Evolutionary conservation across 306 rosid species (phyloP), one percentile per base, ranked within the genome.

Genomic region (Casuarina glauca): DNA sequence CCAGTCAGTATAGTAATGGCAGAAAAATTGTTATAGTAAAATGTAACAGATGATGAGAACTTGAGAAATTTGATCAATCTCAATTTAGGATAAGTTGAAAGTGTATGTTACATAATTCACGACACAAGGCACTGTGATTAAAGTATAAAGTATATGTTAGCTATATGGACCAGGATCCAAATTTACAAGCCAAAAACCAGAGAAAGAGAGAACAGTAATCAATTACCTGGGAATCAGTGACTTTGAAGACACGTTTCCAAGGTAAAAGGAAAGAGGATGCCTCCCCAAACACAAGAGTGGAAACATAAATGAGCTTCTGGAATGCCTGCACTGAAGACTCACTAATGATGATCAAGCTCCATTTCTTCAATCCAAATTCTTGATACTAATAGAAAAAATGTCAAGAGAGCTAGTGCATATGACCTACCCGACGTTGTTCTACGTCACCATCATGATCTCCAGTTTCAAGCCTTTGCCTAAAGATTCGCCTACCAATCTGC

Each of bases 271-370:
- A 96, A 73, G 96, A 78, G 11, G 99, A 90, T 20, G 99, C 99
- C n/a, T 96, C 97, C 48, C 98, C 97, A 77, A 96, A 96, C 77
- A 93, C 97, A 79, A 91, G 90, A 76, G 94, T 93, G 9, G 99
- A 96, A 74, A 96, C 94, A 82, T 93, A 96, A 69, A 96, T 90
- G 90, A 96, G 84, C 92, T 96, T 96, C 87, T 96, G 98, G 84
- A 96, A 96, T 35, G 97, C 99, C 99, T 96, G 99, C 98, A 91
- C 99, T 93, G 93, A 89, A 88, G 91, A 87, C 72, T 69, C 91
- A 76, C 79, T 78, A 76, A 81, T 73, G 83, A 85, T 87, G 97
- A 89, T 91, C 97, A 96, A 91, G 96, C 88, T 82, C 90, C 86
- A 79, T 70, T 78, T 74, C 74, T 88, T 69, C 53, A 49, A 52